These are phyloP conservation scores for Ettlia oleoabundans DNA, from an alignment of 139 green algal genomes.

Conservation along the genomic window DNA sequence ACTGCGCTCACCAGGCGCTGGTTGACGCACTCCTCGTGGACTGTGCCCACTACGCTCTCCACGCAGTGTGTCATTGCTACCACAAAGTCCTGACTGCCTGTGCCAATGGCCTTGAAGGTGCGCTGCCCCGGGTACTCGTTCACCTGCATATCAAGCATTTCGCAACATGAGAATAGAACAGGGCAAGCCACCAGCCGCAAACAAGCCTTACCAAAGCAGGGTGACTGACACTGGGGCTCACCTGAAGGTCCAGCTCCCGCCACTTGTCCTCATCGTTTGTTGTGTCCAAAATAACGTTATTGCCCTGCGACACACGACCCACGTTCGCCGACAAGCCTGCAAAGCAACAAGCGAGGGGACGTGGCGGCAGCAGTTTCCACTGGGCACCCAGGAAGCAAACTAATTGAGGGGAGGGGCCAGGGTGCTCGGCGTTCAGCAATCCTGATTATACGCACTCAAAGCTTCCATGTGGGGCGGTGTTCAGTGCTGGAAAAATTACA, in stretches of 20 bases:
- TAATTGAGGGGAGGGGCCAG: neutral
- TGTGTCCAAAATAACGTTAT: constrained; percentile 54
- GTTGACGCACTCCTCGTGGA: constrained; percentile 44
- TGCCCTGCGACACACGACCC: constrained; percentile 34
- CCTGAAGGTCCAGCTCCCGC: constrained; percentile 57
- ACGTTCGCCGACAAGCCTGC: constrained; percentile 15
- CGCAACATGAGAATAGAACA: too few relatives aligned
- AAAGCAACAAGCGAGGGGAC: too few relatives aligned
- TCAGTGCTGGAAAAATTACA: too few relatives aligned
- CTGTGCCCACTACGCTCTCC: constrained; percentile 48
- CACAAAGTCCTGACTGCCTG: constrained; percentile 53
- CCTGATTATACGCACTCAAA: neutral
- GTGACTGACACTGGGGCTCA: too few relatives aligned
- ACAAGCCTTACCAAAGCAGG: neutral
- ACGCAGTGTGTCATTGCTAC: constrained; percentile 40
- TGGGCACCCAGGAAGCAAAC: too few relatives aligned
- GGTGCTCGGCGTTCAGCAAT: neutral
- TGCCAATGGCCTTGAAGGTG: constrained; percentile 60
- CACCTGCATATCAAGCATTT: too few relatives aligned
- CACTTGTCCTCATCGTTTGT: constrained; percentile 48
- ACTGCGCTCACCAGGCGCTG: too few relatives aligned
- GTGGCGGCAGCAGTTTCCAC: too few relatives aligned
- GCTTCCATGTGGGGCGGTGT: too few relatives aligned
- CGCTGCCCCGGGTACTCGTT: constrained; percentile 56
- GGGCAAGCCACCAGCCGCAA: too few relatives aligned